Evolutionary conservation across 352 stramenopile species (phyloP).

Genomic region (Phytophthora brassicae): DNA sequence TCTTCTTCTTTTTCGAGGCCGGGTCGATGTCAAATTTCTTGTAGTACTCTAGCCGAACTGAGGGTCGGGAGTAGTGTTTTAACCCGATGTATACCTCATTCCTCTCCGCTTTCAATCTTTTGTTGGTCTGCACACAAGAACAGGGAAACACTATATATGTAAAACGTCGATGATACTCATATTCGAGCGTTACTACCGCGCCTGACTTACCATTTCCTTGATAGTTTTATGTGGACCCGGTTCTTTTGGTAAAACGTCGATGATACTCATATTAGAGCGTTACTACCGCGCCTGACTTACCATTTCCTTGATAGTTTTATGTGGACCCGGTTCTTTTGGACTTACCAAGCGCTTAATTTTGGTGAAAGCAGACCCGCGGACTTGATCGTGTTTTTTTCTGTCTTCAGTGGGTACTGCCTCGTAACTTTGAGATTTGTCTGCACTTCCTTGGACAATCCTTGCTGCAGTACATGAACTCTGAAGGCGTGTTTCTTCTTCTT

Average conservation of each 20-base stretch:
- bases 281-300: no score
- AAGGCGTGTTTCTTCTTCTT: conserved; percentile 59
- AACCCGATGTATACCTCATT: conserved; percentile 57
- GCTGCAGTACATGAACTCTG: conserved; percentile 11
- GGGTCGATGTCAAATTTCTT: conserved; percentile 57
- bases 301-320: conserved; percentile 20
- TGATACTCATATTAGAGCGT: no score
- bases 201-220: conserved; percentile 21
- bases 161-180: no score
- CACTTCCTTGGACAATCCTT: conserved; percentile 1
- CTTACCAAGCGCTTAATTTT: conserved; percentile 20
- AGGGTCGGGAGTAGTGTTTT: conserved; percentile 44
- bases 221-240: conserved; percentile 11
- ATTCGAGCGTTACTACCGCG: no score
- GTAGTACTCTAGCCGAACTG: conserved; percentile 59
- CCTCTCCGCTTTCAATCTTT: conserved; percentile 59
- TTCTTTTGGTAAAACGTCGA: no score
- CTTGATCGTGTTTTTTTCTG: conserved; percentile 8
- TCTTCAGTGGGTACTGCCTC: conserved; percentile 1
- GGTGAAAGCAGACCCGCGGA: conserved; percentile 11
- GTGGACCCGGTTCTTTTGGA: conserved; percentile 3
- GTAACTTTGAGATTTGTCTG: conserved; percentile 2
- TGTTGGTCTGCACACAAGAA: conserved; percentile 37
- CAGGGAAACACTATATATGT: no score
- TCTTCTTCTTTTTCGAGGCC: conserved; percentile 72